Base-by-base conservation (phyloP, 1,284 basidiomycete species). In the Melampsora americana region DNA sequence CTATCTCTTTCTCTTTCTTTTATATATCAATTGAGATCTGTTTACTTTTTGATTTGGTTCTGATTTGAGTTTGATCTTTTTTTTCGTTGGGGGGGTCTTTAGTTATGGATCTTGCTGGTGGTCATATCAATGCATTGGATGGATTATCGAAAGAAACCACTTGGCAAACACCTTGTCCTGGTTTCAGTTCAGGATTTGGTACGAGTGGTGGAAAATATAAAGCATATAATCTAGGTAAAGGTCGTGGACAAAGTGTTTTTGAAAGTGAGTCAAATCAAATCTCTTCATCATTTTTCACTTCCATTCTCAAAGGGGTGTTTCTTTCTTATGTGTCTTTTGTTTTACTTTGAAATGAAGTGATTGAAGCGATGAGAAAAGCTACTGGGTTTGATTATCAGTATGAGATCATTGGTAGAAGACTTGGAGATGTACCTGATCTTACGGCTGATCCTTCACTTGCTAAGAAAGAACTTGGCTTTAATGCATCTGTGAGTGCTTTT, bases 181-280 rank as follows among this genome's bases (percentile, higher is more conserved):
- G 77, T 26, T 70, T 77, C 68, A 73, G 71, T 35, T 81, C 83
- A 20, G 79, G 83, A 30, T 82, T 83, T 78, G 82, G 83, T 69
- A 78, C 80, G 42, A 80, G 84, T 85, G 71, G 82, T 84, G 81
- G 90, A 77, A 84, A 85, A 79, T 96, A 87, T 87, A 92, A 95
- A 83, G 93, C 92, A 16, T 99, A 95, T 86, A 99, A 99, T 85
- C 89, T 99, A 46, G 96, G 96, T 65, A 92, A 91, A 82, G 96
- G 96, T 56, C 87, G 88, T 77, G 96, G 95, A 56, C 89, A 93
- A 87, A 92, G 90, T 80, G 95, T 99, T 30, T 86, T 97, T 68
- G 89, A 96, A 60, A 77, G 74, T 66, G 0, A 44, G 72, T 48
- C 30, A 28, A 32, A 39, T 14, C 5, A 2, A 4, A 20, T 53